Base-by-base conservation (phyloP, 2,329 filamentous ascomycete genomes). In the Curvularia sp. region DNA sequence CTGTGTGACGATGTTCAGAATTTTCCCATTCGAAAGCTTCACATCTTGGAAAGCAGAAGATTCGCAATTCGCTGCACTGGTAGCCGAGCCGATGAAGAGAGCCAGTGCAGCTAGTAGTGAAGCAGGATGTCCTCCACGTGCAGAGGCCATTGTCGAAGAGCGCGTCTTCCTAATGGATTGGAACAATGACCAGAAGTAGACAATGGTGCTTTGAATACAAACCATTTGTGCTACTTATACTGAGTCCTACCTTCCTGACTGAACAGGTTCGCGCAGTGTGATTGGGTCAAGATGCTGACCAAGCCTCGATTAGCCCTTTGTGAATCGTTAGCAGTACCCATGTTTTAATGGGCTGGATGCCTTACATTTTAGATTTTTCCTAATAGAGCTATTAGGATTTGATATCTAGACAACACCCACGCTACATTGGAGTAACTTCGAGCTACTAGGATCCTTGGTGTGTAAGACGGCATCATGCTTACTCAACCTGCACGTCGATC, bases 1-100 rank as follows among this genome's bases (percentile, higher is more conserved):
- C 10, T 59, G 31, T 31, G 59, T 53, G n/a, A 41, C 4, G 6
- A 62, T 31, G 20, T 59, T 41, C 30, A 59, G 38, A 5, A 62
- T 60, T 9, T 43, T 18, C 5, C 52, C 39, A 10, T 53, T 49
- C 20, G 41, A 33, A 7, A 62, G 20, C 9, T 41, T 15, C 26
- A 62, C 7, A 10, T 53, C 10, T 1, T 53, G 48, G 28, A 62
- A 62, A 9, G 55, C 44, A 22, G 55, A 52, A 13, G 42, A 12
- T 24, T 35, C 39, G 42, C 58, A 61, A 18, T 39, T 24, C 28
- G 35, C 7, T 47, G 47, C 33, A 15, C 42, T 18, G 5, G 24
- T 22, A 7, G 35, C 43, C 30, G 35, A 43, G 12, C 20, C 20
- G 15, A n/a, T 18, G 12, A 43, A 33, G 9, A 47, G 38, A 13